Base-by-base conservation (phyloP, 2,329 filamentous ascomycete genomes). In the Alternaria incomplexa region DNA sequence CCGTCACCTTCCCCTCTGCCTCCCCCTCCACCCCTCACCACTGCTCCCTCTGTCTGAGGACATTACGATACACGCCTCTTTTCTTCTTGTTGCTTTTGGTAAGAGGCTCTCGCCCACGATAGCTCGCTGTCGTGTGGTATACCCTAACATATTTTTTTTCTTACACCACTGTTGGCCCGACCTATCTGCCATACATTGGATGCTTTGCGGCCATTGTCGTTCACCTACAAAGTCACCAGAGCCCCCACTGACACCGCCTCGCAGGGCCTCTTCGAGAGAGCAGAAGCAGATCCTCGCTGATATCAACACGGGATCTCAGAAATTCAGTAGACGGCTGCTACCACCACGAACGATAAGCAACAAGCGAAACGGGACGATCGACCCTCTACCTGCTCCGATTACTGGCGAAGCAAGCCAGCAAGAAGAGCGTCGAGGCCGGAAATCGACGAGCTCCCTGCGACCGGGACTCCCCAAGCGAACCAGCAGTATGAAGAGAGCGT, bases 251-350 rank as follows among this genome's bases (percentile, higher is more conserved):
- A 72, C 65, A 23, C 13, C 17, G 23, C 32, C 26, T 26, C n/a
- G 12, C 68, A 79, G 77, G 73, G 74, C 67, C 57, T 71, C 75
- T 28, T 63, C 70, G 56, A 74, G 73, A 70, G 77, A 79, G 72
- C 75, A 79, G 67, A 79, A 79, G 72, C 74, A 79, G 73, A 78
- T 79, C 62, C 73, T 78, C 66, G 73, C 74, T 57, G 78, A 80
- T 60, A 79, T 80, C 70, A 70, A 77, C 65, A 75, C 77, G 53
- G 77, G 77, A 40, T 78, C 75, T 26, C 73, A 77, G 56, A 80
- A 79, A 56, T 77, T 78, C 47, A 74, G 73, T 55, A 69, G 77
- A 56, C 76, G 78, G 63, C 70, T 79, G 6, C 58, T 64, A 23
- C 64, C 56, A 65, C 69, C 62, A 53, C 28, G 56, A 63, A 65